phyloP scores from a whole-genome alignment of 768 basidiomycete genomes.

The Lentinus tigrinus region DNA sequence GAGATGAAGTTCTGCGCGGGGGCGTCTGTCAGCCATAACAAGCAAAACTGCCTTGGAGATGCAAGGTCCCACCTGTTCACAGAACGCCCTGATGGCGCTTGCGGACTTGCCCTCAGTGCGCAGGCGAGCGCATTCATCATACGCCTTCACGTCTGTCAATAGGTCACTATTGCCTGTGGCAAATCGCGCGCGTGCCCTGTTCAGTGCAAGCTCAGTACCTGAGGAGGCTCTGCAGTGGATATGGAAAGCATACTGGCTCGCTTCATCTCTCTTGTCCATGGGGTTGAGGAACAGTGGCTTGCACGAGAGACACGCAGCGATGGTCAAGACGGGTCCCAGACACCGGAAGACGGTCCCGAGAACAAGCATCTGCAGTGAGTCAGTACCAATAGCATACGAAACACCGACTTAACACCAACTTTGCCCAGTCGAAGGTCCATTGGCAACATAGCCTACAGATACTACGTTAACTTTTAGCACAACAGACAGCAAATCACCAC shows the following conservation, averaged over 20 bases:
- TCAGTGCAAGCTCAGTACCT: not conserved
- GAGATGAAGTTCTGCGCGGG: constrained; percentile 78
- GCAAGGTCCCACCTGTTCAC: constrained; percentile 55
- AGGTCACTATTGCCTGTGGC: constrained; percentile 76
- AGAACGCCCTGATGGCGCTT: constrained; percentile 53
- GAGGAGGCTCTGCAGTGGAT: not conserved
- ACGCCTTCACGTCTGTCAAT: constrained; percentile 78
- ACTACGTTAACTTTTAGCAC: too few relatives aligned
- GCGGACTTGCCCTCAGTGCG: constrained; percentile 50
- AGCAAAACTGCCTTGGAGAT: constrained; percentile 5
- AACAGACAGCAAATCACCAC: too few relatives aligned
- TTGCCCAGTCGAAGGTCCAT: constrained; percentile 87
- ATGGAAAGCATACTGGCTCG: constrained; percentile 50
- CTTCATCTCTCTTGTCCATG: constrained; percentile 81
- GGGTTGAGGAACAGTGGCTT: constrained; percentile 86
- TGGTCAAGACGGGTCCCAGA: constrained; percentile 75
- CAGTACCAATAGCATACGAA: not conserved
- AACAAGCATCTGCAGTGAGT: constrained; percentile 72
- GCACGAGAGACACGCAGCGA: constrained; percentile 80
- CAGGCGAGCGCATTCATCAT: constrained; percentile 57
- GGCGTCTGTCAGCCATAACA: not conserved
- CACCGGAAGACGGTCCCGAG: constrained; percentile 83
- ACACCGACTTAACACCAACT: constrained; percentile 38
- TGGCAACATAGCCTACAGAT: constrained; percentile 73
- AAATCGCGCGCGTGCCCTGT: constrained; percentile 73